Evolutionary conservation across 257 asterid genomes (phyloP), one percentile per base, ranked within the genome.

Genomic region (Prunella vulgaris): DNA sequence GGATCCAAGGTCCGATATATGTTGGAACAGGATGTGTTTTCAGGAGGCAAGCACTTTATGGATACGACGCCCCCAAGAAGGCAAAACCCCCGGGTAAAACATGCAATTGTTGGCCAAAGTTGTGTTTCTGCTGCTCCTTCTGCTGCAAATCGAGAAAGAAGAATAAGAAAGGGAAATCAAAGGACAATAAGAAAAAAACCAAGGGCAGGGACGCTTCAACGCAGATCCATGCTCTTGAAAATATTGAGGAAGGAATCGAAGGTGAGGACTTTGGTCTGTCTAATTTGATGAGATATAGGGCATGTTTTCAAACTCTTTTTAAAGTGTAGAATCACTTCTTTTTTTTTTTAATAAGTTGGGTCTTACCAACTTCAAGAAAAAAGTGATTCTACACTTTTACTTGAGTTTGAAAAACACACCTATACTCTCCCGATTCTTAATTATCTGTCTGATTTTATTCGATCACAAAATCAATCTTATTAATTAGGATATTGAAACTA

Each of bases 1-100:
- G 98, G 68, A 93, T 93, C 77, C 98, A 93, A 82, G 98, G 98
- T 68, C 98, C 98, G 7, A 93, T 93, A 65, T 93, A 93, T 8
- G 98, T 93, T 6, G 98, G 98, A 57, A 92, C 98, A 10, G 98
- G 98, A 64, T 92, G 98, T 74, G 98, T 89, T 74, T 92, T 92
- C 80, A 80, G 96, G 76, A 87, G 98, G 82, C 98, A 89, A 83
- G 95, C 98, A 0, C 96, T 93, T 53, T 93, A 93, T 21, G 98
- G 98, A 52, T 90, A 76, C 63, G 96, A 90, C 73, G 97, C 96
- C 51, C 98, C 98, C 33, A 90, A 88, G 85, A 88, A 93, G 84
- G 82, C 82, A 32, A 93, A 93, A 74, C 84, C 95, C 21, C 96
- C 97, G 0, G 97, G 96, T 30, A 93, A 87, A 78, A 88, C 98